Evolutionary conservation across 257 asterid species (phyloP).

Genomic region (Parsonsia alboflavescens): DNA sequence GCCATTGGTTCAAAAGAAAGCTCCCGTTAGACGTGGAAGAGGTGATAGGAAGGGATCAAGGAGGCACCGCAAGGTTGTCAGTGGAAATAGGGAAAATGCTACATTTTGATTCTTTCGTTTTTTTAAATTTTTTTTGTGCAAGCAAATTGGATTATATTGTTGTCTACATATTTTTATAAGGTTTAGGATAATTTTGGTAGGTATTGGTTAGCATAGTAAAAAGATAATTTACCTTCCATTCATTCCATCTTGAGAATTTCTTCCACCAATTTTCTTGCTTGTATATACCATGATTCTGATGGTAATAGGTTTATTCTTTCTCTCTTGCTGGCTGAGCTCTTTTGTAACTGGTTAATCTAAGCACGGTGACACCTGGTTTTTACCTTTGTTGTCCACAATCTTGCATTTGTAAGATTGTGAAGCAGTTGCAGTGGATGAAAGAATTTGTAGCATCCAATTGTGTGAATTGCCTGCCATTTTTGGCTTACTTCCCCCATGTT

Average conservation of each 20-base stretch:
- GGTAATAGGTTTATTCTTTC: background rate
- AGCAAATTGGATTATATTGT: slow-evolving; percentile 7
- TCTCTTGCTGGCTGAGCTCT: background rate
- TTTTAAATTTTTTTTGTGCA: slow-evolving; percentile 11
- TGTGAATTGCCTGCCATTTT: background rate
- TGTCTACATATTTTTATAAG: background rate
- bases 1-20: slow-evolving; percentile 23
- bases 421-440: background rate
- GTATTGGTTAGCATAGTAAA: slow-evolving; percentile 8
- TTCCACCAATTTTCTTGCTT: background rate
- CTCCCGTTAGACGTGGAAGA: slow-evolving; percentile 45
- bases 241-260: background rate
- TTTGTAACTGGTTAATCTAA: background rate
- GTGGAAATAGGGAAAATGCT: slow-evolving; percentile 37
- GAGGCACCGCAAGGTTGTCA: slow-evolving; percentile 57
- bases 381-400: background rate
- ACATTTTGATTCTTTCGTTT: slow-evolving; percentile 11
- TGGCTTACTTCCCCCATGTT: background rate
- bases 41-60: slow-evolving; percentile 65
- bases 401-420: background rate
- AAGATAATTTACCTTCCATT: background rate
- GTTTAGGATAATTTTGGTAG: slow-evolving; percentile 27
- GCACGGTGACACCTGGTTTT: background rate
- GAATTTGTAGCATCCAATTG: background rate
- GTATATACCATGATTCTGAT: slow-evolving; percentile 15